Evolutionary conservation across 1,284 basidiomycete species (phyloP), one percentile per base, ranked within the genome.

Genomic region (Rugosomyces carneus): DNA sequence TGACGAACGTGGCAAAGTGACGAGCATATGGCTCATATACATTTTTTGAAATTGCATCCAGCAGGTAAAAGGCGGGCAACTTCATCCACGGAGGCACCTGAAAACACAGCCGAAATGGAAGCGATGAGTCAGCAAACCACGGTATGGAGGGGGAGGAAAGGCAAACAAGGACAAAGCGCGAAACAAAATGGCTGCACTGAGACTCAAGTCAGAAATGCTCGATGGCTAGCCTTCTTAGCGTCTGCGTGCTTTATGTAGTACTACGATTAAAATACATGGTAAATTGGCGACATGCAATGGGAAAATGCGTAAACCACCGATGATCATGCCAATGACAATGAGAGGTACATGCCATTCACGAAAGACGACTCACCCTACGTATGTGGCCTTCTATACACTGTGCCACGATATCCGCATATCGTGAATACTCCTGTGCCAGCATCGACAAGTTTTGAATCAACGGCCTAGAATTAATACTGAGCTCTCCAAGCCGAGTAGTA

Each of bases 41-140:
- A 68, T 96, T 96, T 68, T 97, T 97, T 42, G 89, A 90, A 51
- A 99, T 93, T 13, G 94, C 94, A 62, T 99, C 96, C 60, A 99
- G 76, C 9, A 98, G 78, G 64, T 99, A 99, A 57, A 98, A 90
- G 0, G 89, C 78, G 0, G 96, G 95, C 3, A 99, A 75, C 65
- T 97, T 95, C 75, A 89, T 85, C 68, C 82, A 84, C 10, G 88
- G 82, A n/a, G 81, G 83, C n/a, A 92, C 89, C 92, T 94, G 67
- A 49, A 57, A 58, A 54, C 58, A 57, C 61, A 51, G 56, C 62
- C 52, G 60, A 68, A 64, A 61, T 44, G 53, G 58, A 59, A 74
- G 66, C 60, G 53, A 77, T 81, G 67, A 80, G 82, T 85, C 80
- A 87, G 80, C 81, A 69, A 65, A 69, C 69, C 71, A 60, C 63